Conservation (phyloP, 257 asterid genomes). For the Ehretia macrophylla region DNA sequence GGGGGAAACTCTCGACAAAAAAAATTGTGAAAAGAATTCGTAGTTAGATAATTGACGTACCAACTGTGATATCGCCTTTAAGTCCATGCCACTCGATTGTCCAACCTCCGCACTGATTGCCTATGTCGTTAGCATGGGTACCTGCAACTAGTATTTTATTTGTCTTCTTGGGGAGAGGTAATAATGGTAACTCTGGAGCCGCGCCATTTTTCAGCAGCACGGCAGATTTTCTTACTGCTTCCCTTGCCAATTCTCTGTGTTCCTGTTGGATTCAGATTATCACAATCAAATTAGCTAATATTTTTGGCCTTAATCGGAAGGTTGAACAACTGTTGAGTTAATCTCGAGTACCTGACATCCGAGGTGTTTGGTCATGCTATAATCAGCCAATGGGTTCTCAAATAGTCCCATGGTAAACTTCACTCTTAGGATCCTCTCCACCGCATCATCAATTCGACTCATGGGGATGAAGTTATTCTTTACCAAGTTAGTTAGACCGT, state of each 20-base stretch:
- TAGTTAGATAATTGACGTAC: conserved; percentile 13
- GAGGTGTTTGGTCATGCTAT: conserved; percentile 22
- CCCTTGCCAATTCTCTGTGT: conserved; percentile 41
- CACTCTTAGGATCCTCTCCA: conserved; percentile 31
- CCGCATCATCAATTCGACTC: conserved; percentile 40
- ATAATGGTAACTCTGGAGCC: conserved; percentile 28
- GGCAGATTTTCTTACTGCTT: conserved; percentile 45
- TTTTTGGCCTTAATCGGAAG: not conserved
- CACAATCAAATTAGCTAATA: not conserved
- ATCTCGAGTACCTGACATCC: conserved; percentile 27
- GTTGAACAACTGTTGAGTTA: not conserved
- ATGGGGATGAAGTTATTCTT: conserved; percentile 22
- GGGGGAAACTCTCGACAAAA: not conserved
- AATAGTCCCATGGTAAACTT: conserved; percentile 34
- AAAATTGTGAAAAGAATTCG: not conserved
- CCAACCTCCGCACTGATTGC: conserved; percentile 76
- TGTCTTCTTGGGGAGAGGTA: conserved; percentile 46
- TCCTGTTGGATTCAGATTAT: conserved; percentile 15
- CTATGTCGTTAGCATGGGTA: conserved; percentile 50
- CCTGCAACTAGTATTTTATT: conserved; percentile 50
- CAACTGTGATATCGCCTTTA: conserved; percentile 36
- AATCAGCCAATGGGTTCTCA: conserved; percentile 36
- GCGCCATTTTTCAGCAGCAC: conserved; percentile 42
- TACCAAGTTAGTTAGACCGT: conserved; percentile 16
- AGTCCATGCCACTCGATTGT: conserved; percentile 49